phyloP scores from a whole-genome alignment of 306 rosid species.

The Prunus persica region DNA sequence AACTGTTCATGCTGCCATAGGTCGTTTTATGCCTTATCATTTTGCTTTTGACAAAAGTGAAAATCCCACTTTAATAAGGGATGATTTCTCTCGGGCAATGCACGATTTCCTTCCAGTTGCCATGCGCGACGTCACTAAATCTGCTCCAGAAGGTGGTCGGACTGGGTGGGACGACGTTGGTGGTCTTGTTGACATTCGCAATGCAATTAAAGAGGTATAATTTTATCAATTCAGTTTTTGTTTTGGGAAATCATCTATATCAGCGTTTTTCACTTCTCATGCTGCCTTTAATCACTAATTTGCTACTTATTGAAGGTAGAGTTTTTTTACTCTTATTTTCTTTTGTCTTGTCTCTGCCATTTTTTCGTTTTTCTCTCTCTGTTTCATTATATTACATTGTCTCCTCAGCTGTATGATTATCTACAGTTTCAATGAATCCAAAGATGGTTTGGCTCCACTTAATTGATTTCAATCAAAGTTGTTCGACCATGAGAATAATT shows the following conservation, averaged over 20 bases:
- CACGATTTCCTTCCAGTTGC: constrained; percentile 89
- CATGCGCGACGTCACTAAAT: constrained; percentile 84
- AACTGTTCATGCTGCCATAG: constrained; percentile 83
- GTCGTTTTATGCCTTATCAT: constrained; percentile 60
- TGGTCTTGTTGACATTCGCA: constrained; percentile 80
- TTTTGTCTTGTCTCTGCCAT: no score
- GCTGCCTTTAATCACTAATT: neutral
- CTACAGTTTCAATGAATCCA: no score
- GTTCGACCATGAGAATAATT: no score
- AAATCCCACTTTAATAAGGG: constrained; percentile 56
- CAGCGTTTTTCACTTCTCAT: neutral
- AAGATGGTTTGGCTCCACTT: no score
- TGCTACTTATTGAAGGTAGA: neutral
- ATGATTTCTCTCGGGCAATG: constrained; percentile 90
- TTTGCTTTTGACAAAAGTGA: constrained; percentile 39
- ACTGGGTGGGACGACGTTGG: constrained; percentile 98
- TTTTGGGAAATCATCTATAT: neutral
- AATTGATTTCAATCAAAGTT: no score
- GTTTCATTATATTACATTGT: no score
- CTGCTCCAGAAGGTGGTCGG: constrained; percentile 72
- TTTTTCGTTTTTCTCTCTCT: no score
- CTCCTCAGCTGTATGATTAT: no score
- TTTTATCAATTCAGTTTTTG: neutral
- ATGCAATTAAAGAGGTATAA: constrained; percentile 76
- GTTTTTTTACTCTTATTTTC: no score